Evolutionary conservation across 495 filamentous ascomycete species (phyloP), one percentile per base, ranked within the genome.

Genomic region (Penicillium alfredii): DNA sequence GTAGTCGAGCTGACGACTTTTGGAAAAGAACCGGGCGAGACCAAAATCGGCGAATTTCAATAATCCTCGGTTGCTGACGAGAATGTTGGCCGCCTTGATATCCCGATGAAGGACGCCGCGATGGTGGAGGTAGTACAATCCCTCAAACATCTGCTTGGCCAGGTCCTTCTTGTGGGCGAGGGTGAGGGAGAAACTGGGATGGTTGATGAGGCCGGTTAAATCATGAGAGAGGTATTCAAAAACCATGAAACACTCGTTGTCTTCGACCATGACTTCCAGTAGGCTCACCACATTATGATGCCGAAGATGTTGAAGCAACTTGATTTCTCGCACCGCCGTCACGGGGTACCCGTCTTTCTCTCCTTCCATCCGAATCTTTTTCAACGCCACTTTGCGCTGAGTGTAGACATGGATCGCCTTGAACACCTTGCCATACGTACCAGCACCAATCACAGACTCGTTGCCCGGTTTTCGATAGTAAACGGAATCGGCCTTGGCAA

Each of bases 161-260:
- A 99, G 74, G 56, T 97, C 80, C 58, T 99, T 99, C 58, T 94
- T 95, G 47, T 96, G 88, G 0, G 82, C 74, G 7, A 79, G 68
- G 8, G 90, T 84, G 9, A 99, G 77, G 30, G 82, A 81, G 58
- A 93, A 97, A 5, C 81, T 85, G 3, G 93, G 93, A 54, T 99
- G 93, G 49, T 97, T 97, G 41, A 98, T 81, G 10, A 87, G 63
- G 12, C 82, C 82, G 1, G 85, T 90, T 20, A 90, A 68, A 58
- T 99, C 93, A 55, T 99, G 93, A 11, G 90, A 90, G 17, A 96
- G 77, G 55, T 99, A 99, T 55, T 99, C 93, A 45, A 99, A 99
- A 6, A 99, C 93, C 93, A 99, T 99, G 64, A 92, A 97, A 61
- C 93, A 99, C 58, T 97, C 90, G 55, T 96, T 96, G 45, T 80